Evolutionary conservation across 148 eudicot species (phyloP).

Genomic region (Rhododendron mucronatum): DNA sequence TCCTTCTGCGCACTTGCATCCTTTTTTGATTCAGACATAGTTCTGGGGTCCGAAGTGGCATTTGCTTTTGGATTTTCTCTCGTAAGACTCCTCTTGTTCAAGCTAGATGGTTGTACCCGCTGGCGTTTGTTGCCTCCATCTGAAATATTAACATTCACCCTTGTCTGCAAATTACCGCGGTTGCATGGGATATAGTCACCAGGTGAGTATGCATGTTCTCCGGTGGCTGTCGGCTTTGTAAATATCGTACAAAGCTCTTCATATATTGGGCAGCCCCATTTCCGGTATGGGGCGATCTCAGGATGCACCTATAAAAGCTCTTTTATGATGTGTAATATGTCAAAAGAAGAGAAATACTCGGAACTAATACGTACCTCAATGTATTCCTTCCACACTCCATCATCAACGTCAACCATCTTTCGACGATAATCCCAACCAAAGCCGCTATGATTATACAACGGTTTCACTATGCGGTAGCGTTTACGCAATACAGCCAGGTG

Average conservation of each 20-base stretch:
- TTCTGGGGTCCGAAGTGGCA: not conserved
- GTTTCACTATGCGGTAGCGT: conserved; percentile 17
- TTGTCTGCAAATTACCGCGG: not conserved
- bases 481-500: conserved; percentile 11
- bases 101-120: conserved; percentile 2
- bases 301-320: conserved; percentile 16
- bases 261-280: conserved; percentile 23
- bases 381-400: conserved; percentile 15
- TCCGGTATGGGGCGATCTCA: conserved; percentile 12
- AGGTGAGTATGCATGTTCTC: not conserved
- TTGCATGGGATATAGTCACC: not conserved
- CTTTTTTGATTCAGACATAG: conserved; percentile 2
- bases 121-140: conserved; percentile 7
- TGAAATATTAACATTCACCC: not conserved
- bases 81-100: conserved; percentile 3
- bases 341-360: not conserved
- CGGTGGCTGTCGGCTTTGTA: conserved; percentile 15
- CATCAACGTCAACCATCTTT: conserved; percentile 21
- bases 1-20: not conserved
- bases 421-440: conserved; percentile 21
- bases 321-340: not conserved
- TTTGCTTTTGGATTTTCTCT: not conserved
- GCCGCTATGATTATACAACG: conserved; percentile 18
- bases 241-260: conserved; percentile 24
- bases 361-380: conserved; percentile 8